Conservation (phyloP, 495 filamentous ascomycete species). For the Articulospora tetracladia region DNA sequence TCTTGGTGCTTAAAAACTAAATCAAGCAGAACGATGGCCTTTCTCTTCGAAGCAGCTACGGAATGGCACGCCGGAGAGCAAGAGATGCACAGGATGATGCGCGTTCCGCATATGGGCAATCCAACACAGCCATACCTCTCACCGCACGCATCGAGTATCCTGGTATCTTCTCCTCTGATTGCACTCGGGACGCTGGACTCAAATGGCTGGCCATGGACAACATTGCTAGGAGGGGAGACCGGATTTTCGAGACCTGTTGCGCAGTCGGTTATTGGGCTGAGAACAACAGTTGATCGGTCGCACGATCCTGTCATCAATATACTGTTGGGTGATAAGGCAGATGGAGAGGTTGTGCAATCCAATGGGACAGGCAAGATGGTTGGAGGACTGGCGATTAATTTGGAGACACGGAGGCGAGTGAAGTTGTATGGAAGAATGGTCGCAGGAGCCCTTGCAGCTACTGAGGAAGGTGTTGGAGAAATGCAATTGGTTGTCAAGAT, state of each 20-base stretch:
- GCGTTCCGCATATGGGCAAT: conserved; percentile 19
- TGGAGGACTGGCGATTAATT: conserved; percentile 60
- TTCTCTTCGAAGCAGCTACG: conserved; percentile 17
- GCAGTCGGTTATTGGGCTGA: conserved; percentile 53
- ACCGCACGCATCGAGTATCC: conserved; percentile 35
- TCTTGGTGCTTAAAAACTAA: not conserved
- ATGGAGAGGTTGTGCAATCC: conserved; percentile 38
- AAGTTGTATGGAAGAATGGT: conserved; percentile 66
- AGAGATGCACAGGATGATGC: conserved; percentile 22
- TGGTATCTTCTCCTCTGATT: conserved; percentile 57
- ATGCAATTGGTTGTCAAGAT: conserved; percentile 64
- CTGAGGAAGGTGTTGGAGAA: conserved; percentile 37
- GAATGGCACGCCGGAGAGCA: conserved; percentile 25
- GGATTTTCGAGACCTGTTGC: conserved; percentile 60
- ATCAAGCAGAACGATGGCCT: conserved; percentile 17
- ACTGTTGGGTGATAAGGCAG: conserved; percentile 39
- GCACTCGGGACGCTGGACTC: conserved; percentile 67
- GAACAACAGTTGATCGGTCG: conserved; percentile 49
- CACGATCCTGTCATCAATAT: conserved; percentile 63
- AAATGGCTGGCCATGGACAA: conserved; percentile 65
- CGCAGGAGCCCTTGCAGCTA: conserved; percentile 44
- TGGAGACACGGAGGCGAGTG: conserved; percentile 59
- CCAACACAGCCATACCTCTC: conserved; percentile 20
- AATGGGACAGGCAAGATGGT: conserved; percentile 38
- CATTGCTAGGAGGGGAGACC: conserved; percentile 65